phyloP scores from a whole-genome alignment of 2,329 filamentous ascomycete genomes.

The Chaetomium strumarium region DNA sequence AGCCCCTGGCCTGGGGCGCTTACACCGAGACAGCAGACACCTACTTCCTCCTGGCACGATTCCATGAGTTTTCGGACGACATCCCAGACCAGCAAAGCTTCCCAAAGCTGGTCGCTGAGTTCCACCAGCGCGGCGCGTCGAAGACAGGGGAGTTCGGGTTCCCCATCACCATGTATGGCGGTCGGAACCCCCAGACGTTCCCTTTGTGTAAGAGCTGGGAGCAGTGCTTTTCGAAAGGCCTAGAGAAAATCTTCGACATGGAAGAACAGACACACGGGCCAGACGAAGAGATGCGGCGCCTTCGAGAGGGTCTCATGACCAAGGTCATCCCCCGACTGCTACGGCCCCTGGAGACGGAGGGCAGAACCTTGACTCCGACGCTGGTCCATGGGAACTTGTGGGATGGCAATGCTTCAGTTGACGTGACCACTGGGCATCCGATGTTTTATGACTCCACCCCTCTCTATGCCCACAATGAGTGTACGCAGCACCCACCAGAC shows the following conservation, averaged over 20 bases:
- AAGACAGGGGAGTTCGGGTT: slow-evolving; percentile 5
- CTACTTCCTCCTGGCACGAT: slow-evolving; percentile 3
- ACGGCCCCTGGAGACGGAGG: slow-evolving; percentile 2
- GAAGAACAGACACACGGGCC: neutral
- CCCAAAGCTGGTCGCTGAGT: neutral
- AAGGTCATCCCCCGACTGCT: slow-evolving; percentile 8
- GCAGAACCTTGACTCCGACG: neutral
- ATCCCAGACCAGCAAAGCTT: neutral
- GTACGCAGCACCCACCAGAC: neutral
- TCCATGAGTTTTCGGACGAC: neutral
- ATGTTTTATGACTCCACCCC: slow-evolving; percentile 2
- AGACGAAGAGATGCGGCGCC: neutral
- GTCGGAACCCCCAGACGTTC: slow-evolving; percentile 1
- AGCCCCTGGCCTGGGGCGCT: slow-evolving; percentile 25
- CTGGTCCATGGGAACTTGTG: slow-evolving; percentile 8
- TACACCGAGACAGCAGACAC: neutral
- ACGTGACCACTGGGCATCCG: neutral
- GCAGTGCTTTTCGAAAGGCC: neutral
- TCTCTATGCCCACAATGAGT: slow-evolving; percentile 4
- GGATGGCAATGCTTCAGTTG: slow-evolving; percentile 1
- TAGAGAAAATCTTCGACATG: neutral
- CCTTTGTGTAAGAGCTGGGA: slow-evolving; percentile 2
- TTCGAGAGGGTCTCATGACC: slow-evolving; percentile 1
- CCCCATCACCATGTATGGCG: slow-evolving; percentile 1
- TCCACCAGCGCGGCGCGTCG: neutral